Conservation (phyloP, 2,329 filamentous ascomycete species). For the Nemania abortiva region DNA sequence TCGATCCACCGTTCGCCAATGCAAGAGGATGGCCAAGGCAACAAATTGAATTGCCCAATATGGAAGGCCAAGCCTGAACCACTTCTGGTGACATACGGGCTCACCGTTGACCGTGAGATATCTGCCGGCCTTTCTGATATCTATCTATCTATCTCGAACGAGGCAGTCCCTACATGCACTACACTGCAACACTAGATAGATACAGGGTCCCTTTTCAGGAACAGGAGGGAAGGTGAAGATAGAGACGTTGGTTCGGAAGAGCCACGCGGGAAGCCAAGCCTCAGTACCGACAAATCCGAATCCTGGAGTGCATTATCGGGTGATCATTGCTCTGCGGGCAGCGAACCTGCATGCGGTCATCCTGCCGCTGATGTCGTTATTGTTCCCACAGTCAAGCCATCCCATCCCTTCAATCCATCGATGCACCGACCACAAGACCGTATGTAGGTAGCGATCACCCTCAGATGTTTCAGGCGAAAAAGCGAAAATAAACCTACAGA, state of each 20-base stretch:
- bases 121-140: slow-evolving; percentile 7
- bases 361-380: slow-evolving; percentile 17
- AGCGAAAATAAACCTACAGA: slow-evolving; percentile 23
- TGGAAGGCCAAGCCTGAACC: slow-evolving; percentile 18
- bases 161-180: too few species aligned
- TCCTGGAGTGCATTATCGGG: slow-evolving; percentile 39
- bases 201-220: slow-evolving; percentile 4
- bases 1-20: slow-evolving; percentile 27
- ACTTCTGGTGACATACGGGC: slow-evolving; percentile 7
- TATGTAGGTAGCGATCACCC: slow-evolving; percentile 13
- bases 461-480: slow-evolving; percentile 34
- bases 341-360: slow-evolving; percentile 36
- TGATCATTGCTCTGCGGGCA: slow-evolving; percentile 34
- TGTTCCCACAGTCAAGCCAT: slow-evolving; percentile 7
- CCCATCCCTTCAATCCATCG: slow-evolving; percentile 26
- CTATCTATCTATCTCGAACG: background rate
- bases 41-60: slow-evolving; percentile 12
- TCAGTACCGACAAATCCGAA: slow-evolving; percentile 30
- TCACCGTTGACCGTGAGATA: background rate
- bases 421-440: slow-evolving; percentile 7
- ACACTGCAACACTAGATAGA: background rate
- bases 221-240: background rate
- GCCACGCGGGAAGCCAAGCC: slow-evolving; percentile 32
- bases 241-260: slow-evolving; percentile 25
- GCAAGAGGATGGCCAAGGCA: slow-evolving; percentile 15